A percentile compares a stretch with the other conserved stretches of the same genome.
Conservation (phyloP, 1,284 basidiomycete genomes). For the Austroboletus novae-zelandiae region DNA sequence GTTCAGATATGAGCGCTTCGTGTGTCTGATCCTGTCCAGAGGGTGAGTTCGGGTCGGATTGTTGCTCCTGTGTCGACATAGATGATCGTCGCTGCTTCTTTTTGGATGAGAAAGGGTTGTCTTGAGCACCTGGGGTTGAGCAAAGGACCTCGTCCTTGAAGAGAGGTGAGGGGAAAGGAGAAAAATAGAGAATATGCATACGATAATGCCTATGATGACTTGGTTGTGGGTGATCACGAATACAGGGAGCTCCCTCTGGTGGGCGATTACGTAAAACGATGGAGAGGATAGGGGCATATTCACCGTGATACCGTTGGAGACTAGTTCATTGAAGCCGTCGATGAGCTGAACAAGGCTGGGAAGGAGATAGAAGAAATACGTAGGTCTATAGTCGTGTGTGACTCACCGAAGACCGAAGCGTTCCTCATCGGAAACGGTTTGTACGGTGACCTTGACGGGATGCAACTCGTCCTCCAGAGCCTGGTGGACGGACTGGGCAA, state of each 20-base stretch:
- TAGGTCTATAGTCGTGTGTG: background rate
- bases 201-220: constrained; percentile 64
- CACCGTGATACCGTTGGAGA: constrained; percentile 50
- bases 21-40: constrained; percentile 4
- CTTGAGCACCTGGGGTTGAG: background rate
- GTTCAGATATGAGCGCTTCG: background rate
- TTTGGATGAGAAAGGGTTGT: constrained; percentile 4
- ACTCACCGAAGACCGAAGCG: constrained; percentile 67
- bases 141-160: constrained; percentile 42
- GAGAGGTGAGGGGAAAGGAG: background rate
- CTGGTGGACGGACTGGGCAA: constrained; percentile 67
- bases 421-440: constrained; percentile 57
- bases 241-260: constrained; percentile 70
- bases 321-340: constrained; percentile 48
- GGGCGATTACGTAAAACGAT: background rate
- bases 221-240: constrained; percentile 62
- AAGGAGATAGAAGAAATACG: background rate
- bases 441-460: constrained; percentile 55
- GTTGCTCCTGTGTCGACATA: background rate
- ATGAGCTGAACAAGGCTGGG: constrained; percentile 65
- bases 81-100: constrained; percentile 17
- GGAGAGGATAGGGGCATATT: background rate
- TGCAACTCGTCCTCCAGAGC: constrained; percentile 74
- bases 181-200: constrained; percentile 32
- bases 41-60: background rate